Evolutionary conservation across 2,329 filamentous ascomycete genomes (phyloP).

Genomic region (Westerdykella aurantiaca): DNA sequence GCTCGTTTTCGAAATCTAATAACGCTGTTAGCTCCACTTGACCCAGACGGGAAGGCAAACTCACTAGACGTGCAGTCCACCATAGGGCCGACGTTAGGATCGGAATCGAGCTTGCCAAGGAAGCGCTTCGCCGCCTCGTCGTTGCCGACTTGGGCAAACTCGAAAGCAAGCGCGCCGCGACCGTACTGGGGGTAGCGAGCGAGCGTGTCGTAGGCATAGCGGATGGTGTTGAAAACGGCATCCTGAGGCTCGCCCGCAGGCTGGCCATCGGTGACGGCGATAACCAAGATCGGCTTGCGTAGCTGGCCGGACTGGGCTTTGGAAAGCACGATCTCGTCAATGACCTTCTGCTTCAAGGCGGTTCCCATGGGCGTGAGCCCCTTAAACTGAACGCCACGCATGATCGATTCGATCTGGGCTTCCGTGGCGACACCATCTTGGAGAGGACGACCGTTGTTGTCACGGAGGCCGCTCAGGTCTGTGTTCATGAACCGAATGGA

Average conservation of each 20-base stretch:
- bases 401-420: constrained; percentile 54
- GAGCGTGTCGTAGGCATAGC: constrained; percentile 49
- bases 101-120: constrained; percentile 58
- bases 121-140: constrained; percentile 60
- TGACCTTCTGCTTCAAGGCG: constrained; percentile 56
- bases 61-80: constrained; percentile 65
- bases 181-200: constrained; percentile 46
- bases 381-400: constrained; percentile 56
- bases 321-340: constrained; percentile 54
- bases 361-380: constrained; percentile 64
- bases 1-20: constrained; percentile 61
- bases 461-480: constrained; percentile 31
- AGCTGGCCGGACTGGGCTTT: constrained; percentile 50
- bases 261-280: constrained; percentile 62
- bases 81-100: constrained; percentile 55
- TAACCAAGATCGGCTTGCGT: constrained; percentile 59
- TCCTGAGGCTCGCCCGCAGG: constrained; percentile 57
- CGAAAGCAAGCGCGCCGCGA: constrained; percentile 56
- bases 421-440: constrained; percentile 53
- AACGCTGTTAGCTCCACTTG: constrained; percentile 4
- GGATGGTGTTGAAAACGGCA: constrained; percentile 54
- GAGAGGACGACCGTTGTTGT: constrained; percentile 32
- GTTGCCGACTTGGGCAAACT: constrained; percentile 65
- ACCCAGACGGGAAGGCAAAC: constrained; percentile 12
- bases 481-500: constrained; percentile 67